phyloP scores from a whole-genome alignment of 2,329 filamentous ascomycete species.

The Beauveria medogensis region DNA sequence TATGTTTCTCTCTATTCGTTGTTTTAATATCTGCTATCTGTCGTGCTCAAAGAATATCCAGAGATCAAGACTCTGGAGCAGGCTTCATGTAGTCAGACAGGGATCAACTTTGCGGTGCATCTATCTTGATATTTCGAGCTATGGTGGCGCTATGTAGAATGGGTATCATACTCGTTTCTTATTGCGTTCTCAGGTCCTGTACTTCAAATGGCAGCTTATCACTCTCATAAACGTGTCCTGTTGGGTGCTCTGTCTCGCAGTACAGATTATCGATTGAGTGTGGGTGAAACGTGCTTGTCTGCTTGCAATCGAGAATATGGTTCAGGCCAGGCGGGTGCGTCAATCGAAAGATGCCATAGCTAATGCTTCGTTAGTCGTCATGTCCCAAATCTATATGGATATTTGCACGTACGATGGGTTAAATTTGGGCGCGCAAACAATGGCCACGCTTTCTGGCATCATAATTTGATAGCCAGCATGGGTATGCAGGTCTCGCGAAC shows the following conservation, averaged over 20 bases:
- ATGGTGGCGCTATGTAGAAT: neutral
- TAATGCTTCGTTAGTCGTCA: constrained; percentile 25
- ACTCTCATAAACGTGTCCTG: constrained; percentile 62
- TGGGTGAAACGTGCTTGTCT: constrained; percentile 78
- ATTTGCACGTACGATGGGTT: constrained; percentile 55
- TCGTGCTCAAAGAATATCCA: too few relatives aligned
- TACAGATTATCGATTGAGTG: constrained; percentile 62
- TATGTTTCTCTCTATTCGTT: too few relatives aligned
- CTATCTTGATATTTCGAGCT: neutral
- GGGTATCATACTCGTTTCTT: constrained; percentile 5
- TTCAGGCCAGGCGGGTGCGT: constrained; percentile 88
- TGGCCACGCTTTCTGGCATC: constrained; percentile 92
- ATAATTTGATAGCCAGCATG: constrained; percentile 93
- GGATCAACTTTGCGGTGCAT: neutral
- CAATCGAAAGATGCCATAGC: constrained; percentile 85
- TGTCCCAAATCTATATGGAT: neutral
- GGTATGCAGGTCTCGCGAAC: constrained; percentile 85
- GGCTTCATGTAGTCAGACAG: neutral
- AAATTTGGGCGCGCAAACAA: constrained; percentile 85
- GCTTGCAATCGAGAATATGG: constrained; percentile 71
- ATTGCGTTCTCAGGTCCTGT: constrained; percentile 38
- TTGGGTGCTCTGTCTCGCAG: constrained; percentile 59
- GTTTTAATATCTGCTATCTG: too few relatives aligned
- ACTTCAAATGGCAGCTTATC: constrained; percentile 54
- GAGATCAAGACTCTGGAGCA: too few relatives aligned